Conservation (phyloP, 2,329 filamentous ascomycete species). For the Sporothrix brasiliensis region DNA sequence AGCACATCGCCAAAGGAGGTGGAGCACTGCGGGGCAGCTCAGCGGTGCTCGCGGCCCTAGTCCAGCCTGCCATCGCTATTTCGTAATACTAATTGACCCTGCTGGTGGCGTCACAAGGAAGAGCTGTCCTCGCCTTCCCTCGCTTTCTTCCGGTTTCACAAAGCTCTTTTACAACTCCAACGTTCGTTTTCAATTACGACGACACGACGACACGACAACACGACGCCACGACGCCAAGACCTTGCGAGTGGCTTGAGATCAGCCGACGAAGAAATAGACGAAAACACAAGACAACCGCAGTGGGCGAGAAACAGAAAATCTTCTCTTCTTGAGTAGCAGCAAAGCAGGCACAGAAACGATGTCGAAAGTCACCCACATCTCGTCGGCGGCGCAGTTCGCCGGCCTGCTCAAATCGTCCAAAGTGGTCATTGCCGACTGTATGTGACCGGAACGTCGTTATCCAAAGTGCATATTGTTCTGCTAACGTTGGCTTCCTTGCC, state of each 20-base stretch:
- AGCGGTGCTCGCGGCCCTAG: not conserved
- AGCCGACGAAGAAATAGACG: not conserved
- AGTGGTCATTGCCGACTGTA: slow-evolving; percentile 88
- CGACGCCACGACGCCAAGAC: too few species aligned
- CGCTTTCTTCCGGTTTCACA: slow-evolving; percentile 9
- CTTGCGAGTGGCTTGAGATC: not conserved
- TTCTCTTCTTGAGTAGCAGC: not conserved
- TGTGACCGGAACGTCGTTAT: slow-evolving; percentile 46
- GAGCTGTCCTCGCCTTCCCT: slow-evolving; percentile 3
- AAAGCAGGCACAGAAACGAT: slow-evolving; percentile 35
- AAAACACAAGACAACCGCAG: not conserved
- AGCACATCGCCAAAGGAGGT: slow-evolving; percentile 21
- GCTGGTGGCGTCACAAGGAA: slow-evolving; percentile 2
- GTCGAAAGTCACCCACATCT: slow-evolving; percentile 43
- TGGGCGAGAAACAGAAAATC: not conserved
- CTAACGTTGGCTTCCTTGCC: not conserved
- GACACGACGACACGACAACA: slow-evolving; percentile 16
- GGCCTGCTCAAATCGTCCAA: slow-evolving; percentile 69
- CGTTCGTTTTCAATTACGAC: not conserved
- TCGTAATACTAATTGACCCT: slow-evolving; percentile 24
- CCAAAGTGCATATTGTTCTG: not conserved
- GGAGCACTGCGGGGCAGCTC: slow-evolving; percentile 18
- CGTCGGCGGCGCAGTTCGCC: slow-evolving; percentile 65
- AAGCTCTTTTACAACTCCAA: not conserved
- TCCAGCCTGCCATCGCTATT: slow-evolving; percentile 19